Conservation (phyloP, 75 land plant genomes). For the Pinus albicaulis region DNA sequence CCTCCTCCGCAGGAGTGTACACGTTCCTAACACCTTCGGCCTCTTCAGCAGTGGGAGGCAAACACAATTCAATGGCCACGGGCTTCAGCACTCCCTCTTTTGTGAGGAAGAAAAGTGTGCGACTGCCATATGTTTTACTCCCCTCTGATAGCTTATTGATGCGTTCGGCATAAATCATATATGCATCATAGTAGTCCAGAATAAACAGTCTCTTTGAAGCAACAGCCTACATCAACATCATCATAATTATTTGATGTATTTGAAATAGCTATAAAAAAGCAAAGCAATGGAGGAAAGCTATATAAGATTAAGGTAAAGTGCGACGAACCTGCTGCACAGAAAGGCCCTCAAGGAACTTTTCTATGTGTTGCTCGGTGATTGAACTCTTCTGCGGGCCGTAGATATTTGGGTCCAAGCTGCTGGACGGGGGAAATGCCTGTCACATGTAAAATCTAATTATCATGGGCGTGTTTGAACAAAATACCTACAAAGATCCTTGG, state of each 20-base stretch:
- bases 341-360: constrained; percentile 56
- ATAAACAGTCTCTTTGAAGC: constrained; percentile 49
- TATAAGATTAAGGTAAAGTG: too few species aligned
- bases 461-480: too few species aligned
- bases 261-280: too few species aligned
- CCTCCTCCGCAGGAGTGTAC: constrained; percentile 34
- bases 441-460: too few species aligned
- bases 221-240: constrained; percentile 35
- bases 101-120: constrained; percentile 53
- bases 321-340: constrained; percentile 48
- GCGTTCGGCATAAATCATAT: constrained; percentile 45
- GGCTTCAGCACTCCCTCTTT: constrained; percentile 46
- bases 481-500: too few species aligned
- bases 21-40: constrained; percentile 27
- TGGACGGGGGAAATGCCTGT: constrained; percentile 67
- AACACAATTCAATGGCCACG: constrained; percentile 66
- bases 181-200: constrained; percentile 58
- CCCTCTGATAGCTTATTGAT: constrained; percentile 35
- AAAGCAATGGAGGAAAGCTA: too few species aligned
- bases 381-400: constrained; percentile 69
- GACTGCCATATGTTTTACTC: constrained; percentile 46
- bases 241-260: too few species aligned
- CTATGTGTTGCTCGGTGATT: constrained; percentile 59
- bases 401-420: constrained; percentile 59
- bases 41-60: constrained; percentile 30